Evolutionary conservation across 441 rosid species (phyloP).

Genomic region (Lepidium campestre): DNA sequence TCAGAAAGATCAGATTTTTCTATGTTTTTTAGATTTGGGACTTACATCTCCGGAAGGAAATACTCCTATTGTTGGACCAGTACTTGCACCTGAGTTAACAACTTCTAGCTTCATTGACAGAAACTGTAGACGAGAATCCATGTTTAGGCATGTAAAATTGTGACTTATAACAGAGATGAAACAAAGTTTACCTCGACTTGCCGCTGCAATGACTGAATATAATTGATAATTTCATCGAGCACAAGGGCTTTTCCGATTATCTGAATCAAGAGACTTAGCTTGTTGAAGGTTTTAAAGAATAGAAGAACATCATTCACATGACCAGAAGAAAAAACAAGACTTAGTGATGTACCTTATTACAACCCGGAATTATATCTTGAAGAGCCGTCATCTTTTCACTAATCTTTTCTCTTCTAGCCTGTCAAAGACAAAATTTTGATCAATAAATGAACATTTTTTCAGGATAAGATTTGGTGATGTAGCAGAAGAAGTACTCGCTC

Average conservation of each 20-base stretch:
- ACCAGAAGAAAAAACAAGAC: background rate
- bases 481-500: conserved; percentile 49
- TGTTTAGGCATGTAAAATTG: background rate
- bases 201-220: conserved; percentile 58
- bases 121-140: conserved; percentile 35
- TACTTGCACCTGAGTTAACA: conserved; percentile 48
- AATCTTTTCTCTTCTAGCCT: conserved; percentile 77
- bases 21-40: background rate
- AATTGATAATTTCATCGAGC: conserved; percentile 73
- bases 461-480: background rate
- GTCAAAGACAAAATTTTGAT: background rate
- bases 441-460: background rate
- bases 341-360: conserved; percentile 47
- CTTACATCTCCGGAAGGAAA: conserved; percentile 57
- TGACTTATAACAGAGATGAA: background rate
- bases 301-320: background rate
- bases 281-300: background rate
- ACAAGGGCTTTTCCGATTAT: conserved; percentile 73
- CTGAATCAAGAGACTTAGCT: conserved; percentile 25
- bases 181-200: conserved; percentile 55
- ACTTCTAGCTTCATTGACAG: conserved; percentile 71
- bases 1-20: background rate
- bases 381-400: conserved; percentile 72
- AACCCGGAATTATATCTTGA: conserved; percentile 70
- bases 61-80: conserved; percentile 37